Evolutionary conservation across 2,329 filamentous ascomycete species (phyloP).

Genomic region (Venturia effusa): DNA sequence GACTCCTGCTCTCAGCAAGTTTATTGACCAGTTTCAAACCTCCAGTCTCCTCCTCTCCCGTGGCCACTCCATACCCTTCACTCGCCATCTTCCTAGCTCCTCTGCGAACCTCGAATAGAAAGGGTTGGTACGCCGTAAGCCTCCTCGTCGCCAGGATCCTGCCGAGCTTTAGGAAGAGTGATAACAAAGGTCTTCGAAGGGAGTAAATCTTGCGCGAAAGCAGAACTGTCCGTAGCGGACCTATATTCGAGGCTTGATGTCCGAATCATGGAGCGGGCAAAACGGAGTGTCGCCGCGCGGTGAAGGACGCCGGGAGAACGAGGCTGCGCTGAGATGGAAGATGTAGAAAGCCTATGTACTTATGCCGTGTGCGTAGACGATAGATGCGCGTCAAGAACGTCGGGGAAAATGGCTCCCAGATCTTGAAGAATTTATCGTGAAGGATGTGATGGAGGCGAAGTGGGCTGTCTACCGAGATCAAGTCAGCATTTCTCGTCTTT

Average conservation of each 20-base stretch:
- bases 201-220: background rate
- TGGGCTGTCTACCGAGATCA: too few species aligned
- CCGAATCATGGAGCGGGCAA: background rate
- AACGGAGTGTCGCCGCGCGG: too few species aligned
- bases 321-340: background rate
- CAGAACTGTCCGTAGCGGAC: background rate
- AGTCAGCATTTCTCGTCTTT: too few species aligned
- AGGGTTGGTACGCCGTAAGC: background rate
- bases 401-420: too few species aligned
- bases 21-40: conserved; percentile 33
- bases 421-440: too few species aligned
- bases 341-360: background rate
- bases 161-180: background rate
- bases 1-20: conserved; percentile 50
- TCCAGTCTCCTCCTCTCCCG: background rate
- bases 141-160: background rate
- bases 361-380: too few species aligned
- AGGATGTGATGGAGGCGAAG: too few species aligned
- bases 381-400: too few species aligned
- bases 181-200: background rate
- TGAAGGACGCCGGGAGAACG: background rate
- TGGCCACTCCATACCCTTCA: background rate
- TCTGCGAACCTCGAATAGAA: conserved; percentile 9
- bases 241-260: background rate
- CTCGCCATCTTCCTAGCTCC: conserved; percentile 3